Base-by-base conservation (phyloP, 2,329 filamentous ascomycete species). In the Monilinia polystroma region DNA sequence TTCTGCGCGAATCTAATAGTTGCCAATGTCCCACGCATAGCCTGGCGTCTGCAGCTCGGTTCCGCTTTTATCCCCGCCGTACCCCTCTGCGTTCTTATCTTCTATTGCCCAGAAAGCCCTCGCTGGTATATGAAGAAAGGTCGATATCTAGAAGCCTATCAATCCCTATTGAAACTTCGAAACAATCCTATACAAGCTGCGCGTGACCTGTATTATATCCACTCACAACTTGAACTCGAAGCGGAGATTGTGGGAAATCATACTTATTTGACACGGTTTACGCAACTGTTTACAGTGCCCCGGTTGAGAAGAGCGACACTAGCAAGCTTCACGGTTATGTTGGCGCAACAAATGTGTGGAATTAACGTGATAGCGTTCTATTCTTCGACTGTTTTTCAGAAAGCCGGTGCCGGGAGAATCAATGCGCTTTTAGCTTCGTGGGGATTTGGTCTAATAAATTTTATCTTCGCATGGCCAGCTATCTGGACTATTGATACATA, bases 321-420 rank as follows among this genome's bases (percentile, higher is more conserved):
- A 23, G 92, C 91, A 8, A 90, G 91, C 0, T 90, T 88, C 70
- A 87, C 87, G 1, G 90, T 94, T 72, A 96, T 75, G 73, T 70
- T 73, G 52, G 72, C 68, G 14, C 72, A 73, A 84, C 86, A 67
- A 81, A 73, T 72, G 68, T 71, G 53, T 58, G 60, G 66, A 18
- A 54, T 63, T 35, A 67, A 67, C 74, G 90, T 92, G 66, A 89
- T 92, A 65, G 87, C 89, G 0, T 92, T 92, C 76, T 92, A 93
- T 77, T 89, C 86, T 0, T 87, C 86, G 0, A 88, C 86, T 8
- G 80, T 88, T n/a, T 88, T 88, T 72, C 71, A 76, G 32, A 76
- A 88, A 1, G 84, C 88, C 1, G 87, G 87, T 5, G 84, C 86
- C 41, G 77, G 68, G 55, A 76, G 81, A 1, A 84, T 83, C 56